These are phyloP conservation scores for Neurospora crassa DNA, from an alignment of 2,329 filamentous ascomycete species.

Conservation along the genomic window DNA sequence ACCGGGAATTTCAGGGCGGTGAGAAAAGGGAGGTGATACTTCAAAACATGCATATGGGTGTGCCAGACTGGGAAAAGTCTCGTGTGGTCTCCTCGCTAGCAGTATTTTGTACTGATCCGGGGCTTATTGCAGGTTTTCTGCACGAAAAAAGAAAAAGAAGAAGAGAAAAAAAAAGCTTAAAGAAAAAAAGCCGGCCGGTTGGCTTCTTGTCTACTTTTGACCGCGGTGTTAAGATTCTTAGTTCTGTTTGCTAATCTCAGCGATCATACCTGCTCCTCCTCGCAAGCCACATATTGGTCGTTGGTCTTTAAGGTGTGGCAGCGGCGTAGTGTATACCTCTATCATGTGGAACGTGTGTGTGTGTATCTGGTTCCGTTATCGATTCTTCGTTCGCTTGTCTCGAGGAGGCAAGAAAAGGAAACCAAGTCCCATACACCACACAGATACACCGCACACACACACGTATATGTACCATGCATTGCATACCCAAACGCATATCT, in stretches of 20 bases:
- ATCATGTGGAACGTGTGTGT: neutral
- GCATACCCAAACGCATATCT: neutral
- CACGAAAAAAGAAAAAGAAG: no score
- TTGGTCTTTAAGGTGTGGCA: neutral
- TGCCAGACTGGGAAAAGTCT: neutral
- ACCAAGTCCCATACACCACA: neutral
- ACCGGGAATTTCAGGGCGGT: neutral
- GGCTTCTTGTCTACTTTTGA: neutral
- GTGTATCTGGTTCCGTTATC: neutral
- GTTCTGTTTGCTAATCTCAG: neutral
- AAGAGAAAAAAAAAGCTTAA: no score
- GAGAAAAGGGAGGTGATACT: neutral
- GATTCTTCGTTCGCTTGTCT: neutral
- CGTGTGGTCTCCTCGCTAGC: neutral
- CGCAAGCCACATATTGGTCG: neutral
- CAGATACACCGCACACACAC: neutral
- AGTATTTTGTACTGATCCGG: neutral
- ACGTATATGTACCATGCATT: neutral
- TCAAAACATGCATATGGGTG: neutral
- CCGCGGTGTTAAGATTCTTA: neutral
- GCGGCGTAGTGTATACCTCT: neutral
- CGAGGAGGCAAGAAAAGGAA: neutral
- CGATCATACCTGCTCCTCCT: neutral
- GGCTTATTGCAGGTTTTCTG: no score
- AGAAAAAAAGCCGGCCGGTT: no score